Percentiles rank a stretch among this genome's conserved stretches.
These are phyloP conservation scores for Carpinus viminea DNA, from an alignment of 306 rosid species.

Conservation along the genomic window DNA sequence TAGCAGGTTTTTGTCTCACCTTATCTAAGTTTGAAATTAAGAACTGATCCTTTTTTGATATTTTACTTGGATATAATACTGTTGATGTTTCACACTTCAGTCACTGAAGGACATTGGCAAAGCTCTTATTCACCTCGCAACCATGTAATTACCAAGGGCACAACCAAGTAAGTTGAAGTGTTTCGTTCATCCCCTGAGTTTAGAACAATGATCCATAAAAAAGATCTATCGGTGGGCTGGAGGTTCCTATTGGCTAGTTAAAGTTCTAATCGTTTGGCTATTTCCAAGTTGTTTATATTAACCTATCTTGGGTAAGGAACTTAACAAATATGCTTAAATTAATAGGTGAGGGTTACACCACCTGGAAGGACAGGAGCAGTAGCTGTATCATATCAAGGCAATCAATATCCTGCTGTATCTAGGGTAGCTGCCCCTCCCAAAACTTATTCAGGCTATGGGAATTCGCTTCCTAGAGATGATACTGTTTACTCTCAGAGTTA, in stretches of 20 bases:
- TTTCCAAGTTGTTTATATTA: not conserved
- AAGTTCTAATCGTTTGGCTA: not conserved
- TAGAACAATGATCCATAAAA: not conserved
- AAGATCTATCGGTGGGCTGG: not conserved
- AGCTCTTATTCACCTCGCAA: constrained; percentile 20
- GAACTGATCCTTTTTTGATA: not conserved
- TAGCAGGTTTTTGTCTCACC: constrained; percentile 22
- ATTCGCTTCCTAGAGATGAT: constrained; percentile 22
- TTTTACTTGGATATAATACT: constrained; percentile 3
- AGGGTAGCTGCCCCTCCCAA: constrained; percentile 21
- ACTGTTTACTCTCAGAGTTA: constrained; percentile 21
- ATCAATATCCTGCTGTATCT: constrained; percentile 25
- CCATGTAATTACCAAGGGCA: constrained; percentile 19
- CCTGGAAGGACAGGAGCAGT: constrained; percentile 26
- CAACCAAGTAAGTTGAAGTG: constrained; percentile 40
- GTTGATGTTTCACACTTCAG: constrained; percentile 27
- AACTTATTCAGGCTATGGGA: constrained; percentile 16
- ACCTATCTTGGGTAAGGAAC: not conserved
- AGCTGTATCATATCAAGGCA: constrained; percentile 32
- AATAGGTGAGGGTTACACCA: constrained; percentile 26
- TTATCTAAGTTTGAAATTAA: constrained; percentile 1
- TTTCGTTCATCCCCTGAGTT: not conserved
- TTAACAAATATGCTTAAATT: constrained; percentile 1
- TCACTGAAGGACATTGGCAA: constrained; percentile 8
- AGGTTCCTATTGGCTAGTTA: not conserved